Evolutionary conservation across 805 yeast genomes (phyloP).

Genomic region (Lipomyces anomalus): DNA sequence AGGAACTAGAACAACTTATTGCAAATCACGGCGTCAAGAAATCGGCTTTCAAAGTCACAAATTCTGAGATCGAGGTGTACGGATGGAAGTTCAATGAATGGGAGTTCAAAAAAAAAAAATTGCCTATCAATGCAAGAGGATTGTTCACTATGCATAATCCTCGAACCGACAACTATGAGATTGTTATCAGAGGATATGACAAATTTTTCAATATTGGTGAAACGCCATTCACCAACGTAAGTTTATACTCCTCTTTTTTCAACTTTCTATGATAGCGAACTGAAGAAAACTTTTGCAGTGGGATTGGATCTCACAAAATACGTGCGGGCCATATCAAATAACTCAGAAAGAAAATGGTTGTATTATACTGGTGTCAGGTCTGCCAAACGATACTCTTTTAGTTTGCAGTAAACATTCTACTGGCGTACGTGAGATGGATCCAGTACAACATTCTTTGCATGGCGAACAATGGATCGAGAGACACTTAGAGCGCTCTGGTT

Average conservation of each 20-base stretch:
- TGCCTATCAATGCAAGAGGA: constrained; percentile 15
- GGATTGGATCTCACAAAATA: constrained; percentile 40
- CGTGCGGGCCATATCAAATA: constrained; percentile 72
- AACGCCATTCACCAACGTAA: constrained; percentile 42
- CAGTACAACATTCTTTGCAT: constrained; percentile 54
- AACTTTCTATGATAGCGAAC: background rate
- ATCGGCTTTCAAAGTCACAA: too few relatives aligned
- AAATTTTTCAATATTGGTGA: constrained; percentile 87
- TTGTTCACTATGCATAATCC: constrained; percentile 11
- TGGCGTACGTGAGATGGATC: constrained; percentile 55
- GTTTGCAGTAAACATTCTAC: constrained; percentile 91
- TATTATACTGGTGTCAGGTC: constrained; percentile 74
- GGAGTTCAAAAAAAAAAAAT: constrained; percentile 53
- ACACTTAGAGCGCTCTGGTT: constrained; percentile 45
- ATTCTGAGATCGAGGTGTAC: constrained; percentile 2
- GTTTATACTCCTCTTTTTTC: background rate
- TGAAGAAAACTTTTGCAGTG: constrained; percentile 27
- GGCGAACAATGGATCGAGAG: constrained; percentile 55
- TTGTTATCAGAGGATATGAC: constrained; percentile 84
- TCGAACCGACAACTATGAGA: too few relatives aligned
- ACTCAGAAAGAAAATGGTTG: constrained; percentile 93
- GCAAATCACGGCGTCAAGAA: too few relatives aligned
- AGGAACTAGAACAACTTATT: too few relatives aligned
- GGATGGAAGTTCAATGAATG: constrained; percentile 87
- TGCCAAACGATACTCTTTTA: constrained; percentile 66